Base-by-base conservation (phyloP, 2,329 filamentous ascomycete genomes). In the Ophiostoma himal-ulmi region DNA sequence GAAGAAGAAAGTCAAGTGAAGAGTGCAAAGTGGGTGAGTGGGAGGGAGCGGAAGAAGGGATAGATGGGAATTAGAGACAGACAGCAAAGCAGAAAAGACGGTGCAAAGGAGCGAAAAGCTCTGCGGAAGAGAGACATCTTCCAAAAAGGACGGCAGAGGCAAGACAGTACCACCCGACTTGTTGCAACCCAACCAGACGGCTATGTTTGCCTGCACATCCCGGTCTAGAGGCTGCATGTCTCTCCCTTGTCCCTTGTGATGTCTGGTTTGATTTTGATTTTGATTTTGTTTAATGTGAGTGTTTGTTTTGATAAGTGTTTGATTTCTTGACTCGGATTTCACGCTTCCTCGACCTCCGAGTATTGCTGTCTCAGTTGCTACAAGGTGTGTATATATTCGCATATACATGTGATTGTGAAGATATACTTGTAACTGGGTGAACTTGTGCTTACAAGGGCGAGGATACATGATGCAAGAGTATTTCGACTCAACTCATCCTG, bases 171-270 rank as follows among this genome's bases (percentile, higher is more conserved):
- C 22, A 57, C 10, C 52, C 10, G 52, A 5, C 52, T 26, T 10
- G n/a, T 26, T 57, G 7, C 30, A 26, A 34, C 26, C 57, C 57
- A 62, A 62, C 57, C 57, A 62, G 26, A 62, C 26, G 57, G 57
- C 57, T 62, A 34, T 17, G 57, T 62, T 62, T 34, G 57, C 57
- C 57, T 57, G 57, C 57, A 62, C 14, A 17, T 62, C 57, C 57
- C 57, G 57, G 57, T 22, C 57, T 36, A 20, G 57, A 34, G 26
- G 57, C 57, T 62, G 57, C 57, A 62, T 62, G 26, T 62, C 57
- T 62, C 57, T 62, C 57, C 57, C 57, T 52, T 52, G 44, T 44
- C 7, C n/a, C 2, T 48, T n/a, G 17, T 48, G 14, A 6, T 48
- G 5, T 17, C 3, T 30, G 6, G 26, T 60, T 26, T 34, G n/a